Percentiles rank a stretch among this genome's conserved stretches.
These are phyloP conservation scores for Cyberlindnera petersonii DNA, from an alignment of 805 yeast genomes.

Conservation along the genomic window DNA sequence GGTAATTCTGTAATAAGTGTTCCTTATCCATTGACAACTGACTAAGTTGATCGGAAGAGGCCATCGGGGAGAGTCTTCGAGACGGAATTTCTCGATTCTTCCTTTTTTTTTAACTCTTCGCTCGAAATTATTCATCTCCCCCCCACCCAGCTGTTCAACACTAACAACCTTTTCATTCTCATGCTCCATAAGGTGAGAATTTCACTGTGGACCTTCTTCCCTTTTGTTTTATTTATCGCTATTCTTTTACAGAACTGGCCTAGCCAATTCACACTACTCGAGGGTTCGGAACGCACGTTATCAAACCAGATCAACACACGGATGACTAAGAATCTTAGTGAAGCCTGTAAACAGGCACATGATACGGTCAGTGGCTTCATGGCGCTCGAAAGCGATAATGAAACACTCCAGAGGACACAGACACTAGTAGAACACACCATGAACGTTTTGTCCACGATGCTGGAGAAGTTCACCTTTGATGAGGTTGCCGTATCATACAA, in stretches of 20 bases:
- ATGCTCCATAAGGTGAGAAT: not conserved
- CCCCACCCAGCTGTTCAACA: too few species aligned
- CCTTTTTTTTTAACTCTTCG: too few species aligned
- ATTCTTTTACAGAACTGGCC: not conserved
- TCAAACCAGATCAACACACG: not conserved
- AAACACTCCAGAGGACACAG: slow-evolving; percentile 4
- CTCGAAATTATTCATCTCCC: too few species aligned
- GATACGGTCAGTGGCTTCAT: not conserved
- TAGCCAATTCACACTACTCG: not conserved
- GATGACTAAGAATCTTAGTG: slow-evolving; percentile 1
- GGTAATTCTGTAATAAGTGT: too few species aligned
- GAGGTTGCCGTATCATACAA: slow-evolving; percentile 81
- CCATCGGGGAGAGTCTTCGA: too few species aligned
- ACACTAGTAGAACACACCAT: slow-evolving; percentile 1
- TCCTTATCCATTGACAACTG: too few species aligned
- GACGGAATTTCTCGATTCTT: too few species aligned
- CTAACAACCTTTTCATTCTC: too few species aligned
- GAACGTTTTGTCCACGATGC: slow-evolving; percentile 1
- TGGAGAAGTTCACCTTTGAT: slow-evolving; percentile 16
- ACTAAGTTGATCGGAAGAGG: too few species aligned
- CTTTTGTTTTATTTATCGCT: not conserved
- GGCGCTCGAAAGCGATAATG: not conserved
- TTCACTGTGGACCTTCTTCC: not conserved
- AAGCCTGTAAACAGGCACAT: slow-evolving; percentile 5
- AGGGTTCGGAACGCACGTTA: not conserved